These are phyloP conservation scores for Chalciporus pseudorubinellus DNA, from an alignment of 768 basidiomycete species.

Conservation along the genomic window DNA sequence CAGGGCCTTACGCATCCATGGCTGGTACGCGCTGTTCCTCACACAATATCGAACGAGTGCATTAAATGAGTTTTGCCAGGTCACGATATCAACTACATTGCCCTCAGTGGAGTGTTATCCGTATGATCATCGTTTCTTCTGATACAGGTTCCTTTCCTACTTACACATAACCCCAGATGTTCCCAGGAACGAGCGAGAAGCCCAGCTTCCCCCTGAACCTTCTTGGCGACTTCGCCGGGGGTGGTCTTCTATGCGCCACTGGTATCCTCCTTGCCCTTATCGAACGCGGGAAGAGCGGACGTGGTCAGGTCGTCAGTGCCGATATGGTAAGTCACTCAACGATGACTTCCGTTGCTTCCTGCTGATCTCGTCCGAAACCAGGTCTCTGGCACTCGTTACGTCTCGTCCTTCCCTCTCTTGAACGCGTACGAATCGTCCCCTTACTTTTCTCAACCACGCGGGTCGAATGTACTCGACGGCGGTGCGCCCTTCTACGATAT, in stretches of 20 bases:
- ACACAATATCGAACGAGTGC: neutral
- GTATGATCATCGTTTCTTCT: slow-evolving; percentile 33
- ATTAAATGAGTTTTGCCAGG: slow-evolving; percentile 38
- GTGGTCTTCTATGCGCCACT: slow-evolving; percentile 66
- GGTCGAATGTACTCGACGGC: slow-evolving; percentile 65
- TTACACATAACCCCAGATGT: slow-evolving; percentile 43
- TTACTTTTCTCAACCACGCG: slow-evolving; percentile 45
- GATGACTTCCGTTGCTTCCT: neutral
- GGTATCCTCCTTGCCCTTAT: slow-evolving; percentile 76
- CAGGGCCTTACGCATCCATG: slow-evolving; percentile 72
- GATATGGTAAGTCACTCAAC: slow-evolving; percentile 61
- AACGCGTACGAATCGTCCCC: slow-evolving; percentile 34
- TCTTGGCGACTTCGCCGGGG: slow-evolving; percentile 81
- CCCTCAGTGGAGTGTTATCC: slow-evolving; percentile 71
- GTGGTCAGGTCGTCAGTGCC: slow-evolving; percentile 69
- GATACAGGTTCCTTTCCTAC: neutral
- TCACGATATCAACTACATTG: slow-evolving; percentile 84
- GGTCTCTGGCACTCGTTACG: slow-evolving; percentile 78
- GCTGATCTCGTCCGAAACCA: slow-evolving; percentile 27
- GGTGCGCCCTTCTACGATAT: slow-evolving; percentile 77
- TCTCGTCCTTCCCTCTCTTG: slow-evolving; percentile 70
- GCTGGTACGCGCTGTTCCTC: slow-evolving; percentile 49
- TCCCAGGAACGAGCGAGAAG: slow-evolving; percentile 61
- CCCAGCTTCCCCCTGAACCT: slow-evolving; percentile 74
- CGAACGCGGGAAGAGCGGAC: slow-evolving; percentile 61